phyloP scores from a whole-genome alignment of 2,329 filamentous ascomycete genomes.

The Juglanconis oblonga region DNA sequence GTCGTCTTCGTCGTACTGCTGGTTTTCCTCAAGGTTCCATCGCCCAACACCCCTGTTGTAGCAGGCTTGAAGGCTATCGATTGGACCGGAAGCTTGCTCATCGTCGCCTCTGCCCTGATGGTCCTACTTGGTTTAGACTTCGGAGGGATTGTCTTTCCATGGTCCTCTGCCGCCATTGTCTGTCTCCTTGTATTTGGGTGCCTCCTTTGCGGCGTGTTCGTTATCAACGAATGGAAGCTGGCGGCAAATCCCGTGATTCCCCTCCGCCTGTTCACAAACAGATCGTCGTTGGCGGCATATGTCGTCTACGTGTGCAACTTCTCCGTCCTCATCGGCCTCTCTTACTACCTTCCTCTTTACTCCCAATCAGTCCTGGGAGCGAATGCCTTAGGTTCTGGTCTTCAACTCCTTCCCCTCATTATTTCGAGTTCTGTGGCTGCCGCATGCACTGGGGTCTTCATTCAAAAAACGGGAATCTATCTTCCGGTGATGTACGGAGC shows the following conservation, averaged over 20 bases:
- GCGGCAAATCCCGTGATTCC: conserved; percentile 80
- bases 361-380: conserved; percentile 74
- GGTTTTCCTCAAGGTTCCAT: conserved; percentile 66
- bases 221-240: conserved; percentile 68
- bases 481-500: conserved; percentile 58
- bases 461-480: conserved; percentile 65
- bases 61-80: conserved; percentile 63
- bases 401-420: conserved; percentile 71
- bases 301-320: conserved; percentile 69
- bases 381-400: conserved; percentile 67
- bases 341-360: conserved; percentile 82
- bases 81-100: conserved; percentile 53
- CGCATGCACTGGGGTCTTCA: conserved; percentile 52
- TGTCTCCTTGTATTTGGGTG: conserved; percentile 75
- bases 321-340: conserved; percentile 62
- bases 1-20: conserved; percentile 48
- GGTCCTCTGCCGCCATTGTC: conserved; percentile 71
- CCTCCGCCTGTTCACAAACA: conserved; percentile 62
- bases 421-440: conserved; percentile 65
- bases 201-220: conserved; percentile 62
- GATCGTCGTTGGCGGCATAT: conserved; percentile 65
- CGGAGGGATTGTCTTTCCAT: conserved; percentile 72
- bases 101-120: conserved; percentile 80
- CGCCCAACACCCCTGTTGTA: conserved; percentile 60
- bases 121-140: conserved; percentile 83